These are phyloP conservation scores for Cetradonia linearis DNA, from an alignment of 495 filamentous ascomycete genomes.

Conservation along the genomic window DNA sequence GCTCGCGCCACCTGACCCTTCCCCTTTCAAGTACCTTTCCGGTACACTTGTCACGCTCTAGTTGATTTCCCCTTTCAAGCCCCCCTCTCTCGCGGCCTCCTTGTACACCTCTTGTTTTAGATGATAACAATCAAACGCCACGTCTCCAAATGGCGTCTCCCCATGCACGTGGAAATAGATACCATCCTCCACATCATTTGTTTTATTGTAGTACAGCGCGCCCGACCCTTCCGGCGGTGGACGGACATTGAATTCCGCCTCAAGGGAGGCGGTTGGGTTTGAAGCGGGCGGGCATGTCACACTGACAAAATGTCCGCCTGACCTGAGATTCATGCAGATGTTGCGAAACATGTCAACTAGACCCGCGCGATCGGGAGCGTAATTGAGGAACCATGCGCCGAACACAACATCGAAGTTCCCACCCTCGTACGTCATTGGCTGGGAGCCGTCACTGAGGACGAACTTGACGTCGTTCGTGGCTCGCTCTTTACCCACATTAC, in stretches of 20 bases:
- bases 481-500: no score
- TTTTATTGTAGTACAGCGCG: conserved; percentile 4
- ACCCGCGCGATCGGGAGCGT: conserved; percentile 25
- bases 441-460: conserved; percentile 23
- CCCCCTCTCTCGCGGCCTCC: conserved; percentile 16
- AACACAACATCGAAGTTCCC: conserved; percentile 34
- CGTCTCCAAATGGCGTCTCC: conserved; percentile 7
- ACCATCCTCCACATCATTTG: conserved; percentile 16
- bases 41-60: conserved; percentile 18
- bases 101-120: conserved; percentile 10
- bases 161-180: conserved; percentile 12
- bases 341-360: conserved; percentile 31
- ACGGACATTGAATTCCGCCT: background rate
- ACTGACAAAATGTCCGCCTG: conserved; percentile 29
- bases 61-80: conserved; percentile 12
- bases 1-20: conserved; percentile 16
- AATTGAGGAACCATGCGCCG: conserved; percentile 34
- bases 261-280: background rate
- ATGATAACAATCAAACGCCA: conserved; percentile 17
- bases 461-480: conserved; percentile 9
- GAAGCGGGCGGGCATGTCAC: conserved; percentile 4
- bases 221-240: conserved; percentile 12
- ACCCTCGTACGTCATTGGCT: conserved; percentile 19
- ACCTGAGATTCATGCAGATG: conserved; percentile 29
- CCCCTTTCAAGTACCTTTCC: conserved; percentile 19